A percentile compares a stretch with the other conserved stretches of the same genome.
These are phyloP conservation scores for Parietaria judaica DNA, from an alignment of 306 rosid species.

Conservation along the genomic window DNA sequence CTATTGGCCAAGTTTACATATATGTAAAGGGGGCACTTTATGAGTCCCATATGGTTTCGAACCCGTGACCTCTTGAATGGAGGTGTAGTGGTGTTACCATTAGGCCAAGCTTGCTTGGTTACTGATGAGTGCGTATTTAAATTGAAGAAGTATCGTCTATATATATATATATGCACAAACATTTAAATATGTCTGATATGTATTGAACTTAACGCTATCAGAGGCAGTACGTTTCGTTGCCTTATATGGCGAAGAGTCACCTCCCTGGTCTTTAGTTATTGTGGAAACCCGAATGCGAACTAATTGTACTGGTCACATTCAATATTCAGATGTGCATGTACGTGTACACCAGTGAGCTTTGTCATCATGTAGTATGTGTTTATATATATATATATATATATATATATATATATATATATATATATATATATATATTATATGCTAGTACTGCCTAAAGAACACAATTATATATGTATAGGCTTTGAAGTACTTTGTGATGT, in stretches of 20 bases:
- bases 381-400: neutral
- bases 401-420: neutral
- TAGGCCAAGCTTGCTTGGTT: too few relatives aligned
- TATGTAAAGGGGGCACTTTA: too few relatives aligned
- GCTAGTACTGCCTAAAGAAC: neutral
- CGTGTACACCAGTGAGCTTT: neutral
- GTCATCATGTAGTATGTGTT: neutral
- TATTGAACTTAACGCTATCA: neutral
- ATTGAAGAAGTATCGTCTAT: neutral
- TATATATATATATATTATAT: neutral
- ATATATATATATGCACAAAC: neutral
- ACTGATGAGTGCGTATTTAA: neutral
- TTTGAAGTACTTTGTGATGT: neutral
- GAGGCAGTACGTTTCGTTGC: neutral
- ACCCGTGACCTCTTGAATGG: too few relatives aligned
- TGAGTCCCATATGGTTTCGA: too few relatives aligned
- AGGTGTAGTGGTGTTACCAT: too few relatives aligned
- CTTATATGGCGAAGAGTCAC: conserved; percentile 3
- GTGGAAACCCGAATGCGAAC: neutral
- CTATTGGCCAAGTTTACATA: too few relatives aligned
- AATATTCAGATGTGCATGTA: neutral
- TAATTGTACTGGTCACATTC: neutral
- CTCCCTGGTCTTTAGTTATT: neutral
- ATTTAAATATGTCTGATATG: neutral
- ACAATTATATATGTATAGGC: neutral